Evolutionary conservation across 2,329 filamentous ascomycete species (phyloP).

Genomic region (Fusarium concolor): DNA sequence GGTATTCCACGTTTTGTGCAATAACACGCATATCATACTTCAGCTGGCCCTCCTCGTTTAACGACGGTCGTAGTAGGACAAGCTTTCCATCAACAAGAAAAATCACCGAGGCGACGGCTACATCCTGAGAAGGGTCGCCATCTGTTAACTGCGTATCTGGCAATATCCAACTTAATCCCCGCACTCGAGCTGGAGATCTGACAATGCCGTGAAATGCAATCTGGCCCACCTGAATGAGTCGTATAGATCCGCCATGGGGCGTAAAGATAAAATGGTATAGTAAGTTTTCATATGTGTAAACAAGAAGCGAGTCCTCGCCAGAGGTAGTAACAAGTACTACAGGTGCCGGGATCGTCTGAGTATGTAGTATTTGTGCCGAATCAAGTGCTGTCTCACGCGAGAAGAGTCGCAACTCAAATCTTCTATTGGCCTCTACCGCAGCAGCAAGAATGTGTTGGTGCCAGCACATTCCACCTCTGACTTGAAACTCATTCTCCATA

Average conservation of each 20-base stretch:
- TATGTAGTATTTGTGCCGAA: slow-evolving; percentile 77
- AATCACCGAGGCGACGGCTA: slow-evolving; percentile 90
- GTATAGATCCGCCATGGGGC: slow-evolving; percentile 73
- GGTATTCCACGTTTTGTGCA: slow-evolving; percentile 96
- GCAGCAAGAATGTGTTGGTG: slow-evolving; percentile 95
- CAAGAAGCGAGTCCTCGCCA: slow-evolving; percentile 92
- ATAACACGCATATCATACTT: slow-evolving; percentile 99
- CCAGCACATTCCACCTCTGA: slow-evolving; percentile 98
- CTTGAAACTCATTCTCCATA: slow-evolving; percentile 89
- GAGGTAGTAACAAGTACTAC: slow-evolving; percentile 91
- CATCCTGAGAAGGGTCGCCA: slow-evolving; percentile 95
- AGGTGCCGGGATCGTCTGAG: slow-evolving; percentile 81
- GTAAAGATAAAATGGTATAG: slow-evolving; percentile 95
- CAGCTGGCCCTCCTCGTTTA: slow-evolving; percentile 82
- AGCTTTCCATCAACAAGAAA: slow-evolving; percentile 98
- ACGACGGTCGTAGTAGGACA: slow-evolving; percentile 87
- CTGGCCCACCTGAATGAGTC: slow-evolving; percentile 92
- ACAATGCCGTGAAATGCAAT: slow-evolving; percentile 98
- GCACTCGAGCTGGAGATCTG: slow-evolving; percentile 88
- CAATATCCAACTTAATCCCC: slow-evolving; percentile 94
- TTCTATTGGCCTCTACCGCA: slow-evolving; percentile 86
- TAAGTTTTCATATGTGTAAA: slow-evolving; percentile 97
- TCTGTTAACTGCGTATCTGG: slow-evolving; percentile 89
- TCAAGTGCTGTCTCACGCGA: slow-evolving; percentile 87
- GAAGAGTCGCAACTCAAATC: slow-evolving; percentile 90